Conservation (phyloP, 208 protist genomes). For the Acanthamoeba triangularis region DNA sequence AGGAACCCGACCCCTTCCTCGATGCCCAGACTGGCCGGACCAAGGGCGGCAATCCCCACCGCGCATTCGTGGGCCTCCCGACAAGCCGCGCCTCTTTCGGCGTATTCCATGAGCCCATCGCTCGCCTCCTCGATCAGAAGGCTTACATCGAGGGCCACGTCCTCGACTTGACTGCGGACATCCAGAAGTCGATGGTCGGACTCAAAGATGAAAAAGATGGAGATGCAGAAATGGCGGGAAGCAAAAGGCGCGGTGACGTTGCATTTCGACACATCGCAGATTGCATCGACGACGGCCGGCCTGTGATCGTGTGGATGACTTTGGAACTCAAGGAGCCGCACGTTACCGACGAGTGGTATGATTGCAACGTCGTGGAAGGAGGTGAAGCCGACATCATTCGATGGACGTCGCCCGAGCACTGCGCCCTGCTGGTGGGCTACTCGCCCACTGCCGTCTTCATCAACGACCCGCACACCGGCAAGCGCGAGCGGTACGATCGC, state of each 20-base stretch:
- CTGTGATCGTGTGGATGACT: constrained; percentile 43
- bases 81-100: background rate
- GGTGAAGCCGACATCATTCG: background rate
- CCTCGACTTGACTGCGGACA: background rate
- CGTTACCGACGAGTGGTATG: background rate
- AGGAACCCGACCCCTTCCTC: background rate
- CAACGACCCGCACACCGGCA: constrained; percentile 7
- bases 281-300: background rate
- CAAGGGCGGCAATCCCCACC: background rate
- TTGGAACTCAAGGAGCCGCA: background rate
- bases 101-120: constrained; percentile 19
- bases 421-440: constrained; percentile 19
- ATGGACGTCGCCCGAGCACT: constrained; percentile 24
- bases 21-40: background rate
- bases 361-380: background rate
- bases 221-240: background rate
- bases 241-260: background rate
- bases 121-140: background rate
- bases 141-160: background rate
- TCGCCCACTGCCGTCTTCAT: constrained; percentile 4
- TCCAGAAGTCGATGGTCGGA: background rate
- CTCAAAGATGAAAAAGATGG: background rate
- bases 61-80: background rate
- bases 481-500: constrained; percentile 6
- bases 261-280: background rate